phyloP scores from a whole-genome alignment of 495 filamentous ascomycete genomes.

The Recurvomyces mirabilis region DNA sequence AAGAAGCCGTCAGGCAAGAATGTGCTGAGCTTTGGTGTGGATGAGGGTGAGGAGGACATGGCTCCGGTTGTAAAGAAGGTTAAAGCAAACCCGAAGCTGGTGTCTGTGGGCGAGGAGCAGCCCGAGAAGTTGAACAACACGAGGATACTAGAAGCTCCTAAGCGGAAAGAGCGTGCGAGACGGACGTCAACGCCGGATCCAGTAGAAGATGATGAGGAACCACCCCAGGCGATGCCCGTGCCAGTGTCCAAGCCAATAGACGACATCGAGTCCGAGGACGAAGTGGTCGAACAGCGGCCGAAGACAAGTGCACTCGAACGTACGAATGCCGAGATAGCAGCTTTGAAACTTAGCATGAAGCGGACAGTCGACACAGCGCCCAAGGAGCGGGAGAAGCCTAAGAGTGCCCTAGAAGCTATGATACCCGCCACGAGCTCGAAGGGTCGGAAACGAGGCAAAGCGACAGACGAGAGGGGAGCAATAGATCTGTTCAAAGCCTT shows the following conservation, averaged over 20 bases:
- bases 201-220: slow-evolving; percentile 5
- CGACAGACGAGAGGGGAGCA: slow-evolving; percentile 48
- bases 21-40: slow-evolving; percentile 79
- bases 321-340: slow-evolving; percentile 85
- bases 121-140: slow-evolving; percentile 14
- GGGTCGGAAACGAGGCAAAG: slow-evolving; percentile 54
- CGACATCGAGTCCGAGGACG: slow-evolving; percentile 4
- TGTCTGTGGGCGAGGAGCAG: slow-evolving; percentile 44
- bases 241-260: slow-evolving; percentile 30
- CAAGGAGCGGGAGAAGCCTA: slow-evolving; percentile 45
- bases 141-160: slow-evolving; percentile 21
- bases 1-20: slow-evolving; percentile 72
- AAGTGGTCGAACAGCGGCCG: slow-evolving; percentile 4
- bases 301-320: slow-evolving; percentile 55
- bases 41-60: slow-evolving; percentile 62
- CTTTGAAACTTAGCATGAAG: slow-evolving; percentile 85
- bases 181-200: slow-evolving; percentile 21
- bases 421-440: slow-evolving; percentile 70
- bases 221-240: neutral
- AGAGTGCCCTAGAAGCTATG: slow-evolving; percentile 64
- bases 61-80: slow-evolving; percentile 65
- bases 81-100: slow-evolving; percentile 82
- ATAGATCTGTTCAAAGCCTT: slow-evolving; percentile 65
- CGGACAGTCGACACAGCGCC: slow-evolving; percentile 53
- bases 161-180: slow-evolving; percentile 28